These are phyloP conservation scores for Erysiphe pisi DNA, from an alignment of 2,329 filamentous ascomycete genomes.

Conservation along the genomic window DNA sequence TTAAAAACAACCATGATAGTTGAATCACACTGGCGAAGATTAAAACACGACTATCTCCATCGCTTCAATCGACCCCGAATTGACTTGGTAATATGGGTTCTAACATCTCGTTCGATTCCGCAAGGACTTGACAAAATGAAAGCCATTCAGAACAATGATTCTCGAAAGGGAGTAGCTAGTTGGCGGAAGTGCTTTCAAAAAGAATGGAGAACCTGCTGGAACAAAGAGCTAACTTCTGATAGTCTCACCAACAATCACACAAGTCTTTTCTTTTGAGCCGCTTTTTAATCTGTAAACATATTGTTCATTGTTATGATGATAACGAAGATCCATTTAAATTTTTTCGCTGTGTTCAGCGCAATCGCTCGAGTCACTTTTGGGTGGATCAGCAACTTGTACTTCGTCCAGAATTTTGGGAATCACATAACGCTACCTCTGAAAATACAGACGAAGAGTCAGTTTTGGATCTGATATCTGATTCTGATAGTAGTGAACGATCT, in stretches of 20 bases:
- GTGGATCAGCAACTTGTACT: background rate
- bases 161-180: too few relatives aligned
- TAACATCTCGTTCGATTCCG: too few relatives aligned
- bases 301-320: background rate
- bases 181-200: too few relatives aligned
- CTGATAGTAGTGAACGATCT: background rate
- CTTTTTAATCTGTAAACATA: background rate
- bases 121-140: too few relatives aligned
- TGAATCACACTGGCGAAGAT: too few relatives aligned
- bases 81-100: too few relatives aligned
- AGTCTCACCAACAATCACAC: background rate
- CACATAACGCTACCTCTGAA: background rate
- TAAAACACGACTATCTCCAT: too few relatives aligned
- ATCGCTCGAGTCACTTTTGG: background rate
- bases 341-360: background rate
- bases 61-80: too few relatives aligned
- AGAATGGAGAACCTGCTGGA: too few relatives aligned
- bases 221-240: background rate
- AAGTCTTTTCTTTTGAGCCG: background rate
- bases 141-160: too few relatives aligned
- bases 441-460: background rate
- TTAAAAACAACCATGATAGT: too few relatives aligned
- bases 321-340: background rate
- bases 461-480: background rate
- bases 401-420: background rate